Evolutionary conservation across 2,329 filamentous ascomycete genomes (phyloP).

Genomic region (Monilinia aucupariae): DNA sequence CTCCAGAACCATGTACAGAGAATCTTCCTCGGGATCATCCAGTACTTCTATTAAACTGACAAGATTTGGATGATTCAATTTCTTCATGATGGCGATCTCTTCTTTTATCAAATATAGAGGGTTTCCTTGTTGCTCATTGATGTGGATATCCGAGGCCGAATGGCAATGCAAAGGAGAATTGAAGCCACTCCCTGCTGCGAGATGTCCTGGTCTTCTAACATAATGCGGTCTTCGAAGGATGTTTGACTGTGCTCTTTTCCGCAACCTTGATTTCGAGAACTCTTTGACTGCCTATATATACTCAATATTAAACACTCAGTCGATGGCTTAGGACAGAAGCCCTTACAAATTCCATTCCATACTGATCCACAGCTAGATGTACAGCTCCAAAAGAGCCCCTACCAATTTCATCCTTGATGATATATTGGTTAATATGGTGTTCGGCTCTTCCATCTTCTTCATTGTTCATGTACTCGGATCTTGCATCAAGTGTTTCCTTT

Average conservation of each 20-base stretch:
- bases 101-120: constrained; percentile 84
- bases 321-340: background rate
- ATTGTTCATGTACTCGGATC: constrained; percentile 79
- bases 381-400: constrained; percentile 92
- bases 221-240: constrained; percentile 63
- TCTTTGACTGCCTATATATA: constrained; percentile 79
- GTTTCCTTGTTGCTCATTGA: constrained; percentile 57
- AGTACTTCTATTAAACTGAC: constrained; percentile 89
- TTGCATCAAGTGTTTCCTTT: constrained; percentile 82
- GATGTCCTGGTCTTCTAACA: constrained; percentile 45
- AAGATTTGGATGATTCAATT: constrained; percentile 90
- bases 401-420: constrained; percentile 93
- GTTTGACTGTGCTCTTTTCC: constrained; percentile 86
- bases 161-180: constrained; percentile 44
- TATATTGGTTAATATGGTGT: constrained; percentile 90
- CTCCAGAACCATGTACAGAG: constrained; percentile 96
- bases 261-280: constrained; percentile 86
- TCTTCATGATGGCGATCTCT: constrained; percentile 99
- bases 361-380: constrained; percentile 84
- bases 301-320: constrained; percentile 19
- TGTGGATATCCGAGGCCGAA: constrained; percentile 47
- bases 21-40: constrained; percentile 92
- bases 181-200: constrained; percentile 42
- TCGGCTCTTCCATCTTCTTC: constrained; percentile 75
- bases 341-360: constrained; percentile 85